Base-by-base conservation (phyloP, 2,329 filamentous ascomycete genomes). In the Colletotrichum tanaceti region DNA sequence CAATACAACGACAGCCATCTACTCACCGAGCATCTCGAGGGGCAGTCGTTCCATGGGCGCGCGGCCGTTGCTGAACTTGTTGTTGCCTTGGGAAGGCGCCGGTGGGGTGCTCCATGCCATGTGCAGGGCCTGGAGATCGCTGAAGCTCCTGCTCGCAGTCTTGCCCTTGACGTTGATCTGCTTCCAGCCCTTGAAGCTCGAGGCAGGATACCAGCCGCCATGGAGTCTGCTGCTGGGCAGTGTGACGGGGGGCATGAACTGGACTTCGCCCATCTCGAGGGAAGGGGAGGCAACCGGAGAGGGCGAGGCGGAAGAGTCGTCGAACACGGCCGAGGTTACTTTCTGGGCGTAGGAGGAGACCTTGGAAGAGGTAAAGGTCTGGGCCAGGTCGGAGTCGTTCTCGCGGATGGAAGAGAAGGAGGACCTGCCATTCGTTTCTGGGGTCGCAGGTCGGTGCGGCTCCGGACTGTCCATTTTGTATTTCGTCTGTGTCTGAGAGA, bases 21-120 rank as follows among this genome's bases (percentile, higher is more conserved):
- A 83, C 89, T 80, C 85, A 93, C 91, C 87, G 65, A 93, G 85
- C 71, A 94, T 82, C 79, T 94, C 91, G 59, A 86, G 83, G 0
- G 91, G 91, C 9, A 94, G 83, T 70, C 78, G 86, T 81, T 94
- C 92, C 47, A 94, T 80, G 32, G 85, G 82, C 24, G 90, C 82
- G 24, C 81, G 75, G 65, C 87, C 86, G n/a, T 83, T 78, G 24
- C 77, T 72, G 69, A 77, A 77, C 71, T 79, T 79, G 70, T 77
- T 74, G 69, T 77, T 72, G 63, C 75, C 72, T 73, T 77, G 73
- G 35, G 76, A 70, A 14, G 73, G 70, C 20, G 74, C 47, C 16
- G 78, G 73, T 22, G 81, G 79, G 58, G 81, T 77, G 66, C 84
- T 85, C 85, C 86, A 90, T 54, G 85, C 82, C 76, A 87, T 83